These are phyloP conservation scores for Bromus sterilis DNA, from an alignment of 176 grass and related monocot genomes.

Conservation along the genomic window DNA sequence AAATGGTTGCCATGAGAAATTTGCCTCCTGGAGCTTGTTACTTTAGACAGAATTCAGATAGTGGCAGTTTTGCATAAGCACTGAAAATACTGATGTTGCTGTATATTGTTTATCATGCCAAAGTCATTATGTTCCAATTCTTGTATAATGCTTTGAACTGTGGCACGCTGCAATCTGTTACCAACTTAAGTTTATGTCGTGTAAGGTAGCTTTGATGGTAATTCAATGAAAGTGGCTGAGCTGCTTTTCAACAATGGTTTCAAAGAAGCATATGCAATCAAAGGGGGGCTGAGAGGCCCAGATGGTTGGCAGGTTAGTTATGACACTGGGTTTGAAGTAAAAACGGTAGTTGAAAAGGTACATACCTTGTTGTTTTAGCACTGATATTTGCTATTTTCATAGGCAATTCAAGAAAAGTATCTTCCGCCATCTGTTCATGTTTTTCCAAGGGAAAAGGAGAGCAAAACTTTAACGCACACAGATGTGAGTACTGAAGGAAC, in stretches of 20 bases:
- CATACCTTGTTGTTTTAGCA: background rate
- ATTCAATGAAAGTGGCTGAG: constrained; percentile 85
- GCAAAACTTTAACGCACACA: background rate
- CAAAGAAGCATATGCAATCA: constrained; percentile 85
- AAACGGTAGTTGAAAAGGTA: background rate
- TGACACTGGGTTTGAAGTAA: background rate
- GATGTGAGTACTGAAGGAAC: constrained; percentile 23
- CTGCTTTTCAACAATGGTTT: constrained; percentile 83
- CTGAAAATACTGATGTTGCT: background rate
- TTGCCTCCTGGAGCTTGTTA: background rate
- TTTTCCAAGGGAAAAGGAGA: constrained; percentile 49
- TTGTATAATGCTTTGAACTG: background rate
- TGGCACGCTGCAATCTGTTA: constrained; percentile 10
- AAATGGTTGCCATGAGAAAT: background rate
- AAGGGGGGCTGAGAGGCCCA: constrained; percentile 76
- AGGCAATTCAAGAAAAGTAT: constrained; percentile 83
- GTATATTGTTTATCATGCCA: background rate
- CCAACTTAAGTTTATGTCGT: constrained; percentile 39
- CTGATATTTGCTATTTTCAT: background rate
- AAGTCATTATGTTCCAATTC: background rate
- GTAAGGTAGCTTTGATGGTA: constrained; percentile 96
- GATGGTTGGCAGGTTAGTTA: constrained; percentile 85
- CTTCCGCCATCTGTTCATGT: constrained; percentile 77
- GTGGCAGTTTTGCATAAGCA: background rate
- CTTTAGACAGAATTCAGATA: background rate